Conservation (phyloP, 306 rosid genomes). For the Glycine tomentella region DNA sequence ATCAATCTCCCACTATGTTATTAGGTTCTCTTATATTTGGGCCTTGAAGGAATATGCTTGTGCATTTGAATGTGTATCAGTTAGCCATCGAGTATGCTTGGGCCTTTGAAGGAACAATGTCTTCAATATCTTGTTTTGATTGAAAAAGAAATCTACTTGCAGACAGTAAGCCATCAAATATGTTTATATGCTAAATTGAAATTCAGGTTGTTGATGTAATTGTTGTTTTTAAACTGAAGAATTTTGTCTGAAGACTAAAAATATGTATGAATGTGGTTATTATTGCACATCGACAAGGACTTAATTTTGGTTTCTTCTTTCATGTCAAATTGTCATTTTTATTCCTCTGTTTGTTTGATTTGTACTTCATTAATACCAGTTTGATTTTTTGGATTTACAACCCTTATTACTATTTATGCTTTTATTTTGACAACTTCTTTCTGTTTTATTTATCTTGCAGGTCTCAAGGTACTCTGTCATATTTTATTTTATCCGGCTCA, state of each 20-base stretch:
- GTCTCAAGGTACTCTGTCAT: constrained; percentile 80
- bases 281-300: constrained; percentile 11
- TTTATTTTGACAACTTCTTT: constrained; percentile 29
- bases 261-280: not conserved
- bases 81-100: not conserved
- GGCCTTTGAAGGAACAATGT: constrained; percentile 11
- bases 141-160: constrained; percentile 18
- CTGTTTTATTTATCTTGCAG: constrained; percentile 65
- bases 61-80: too few relatives aligned
- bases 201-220: constrained; percentile 21
- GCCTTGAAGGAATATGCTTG: not conserved
- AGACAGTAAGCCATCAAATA: not conserved
- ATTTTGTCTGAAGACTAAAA: not conserved
- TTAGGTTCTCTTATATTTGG: too few relatives aligned
- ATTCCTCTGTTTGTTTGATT: not conserved
- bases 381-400: too few relatives aligned
- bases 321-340: constrained; percentile 22
- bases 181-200: too few relatives aligned
- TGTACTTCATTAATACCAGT: not conserved
- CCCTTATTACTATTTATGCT: not conserved
- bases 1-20: not conserved
- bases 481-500: constrained; percentile 46
- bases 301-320: constrained; percentile 4
- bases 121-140: constrained; percentile 20
- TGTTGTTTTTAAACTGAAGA: constrained; percentile 31